Evolutionary conservation across 345 rosid species (phyloP), one percentile per base, ranked within the genome.

Genomic region (Aethionema arabicum): DNA sequence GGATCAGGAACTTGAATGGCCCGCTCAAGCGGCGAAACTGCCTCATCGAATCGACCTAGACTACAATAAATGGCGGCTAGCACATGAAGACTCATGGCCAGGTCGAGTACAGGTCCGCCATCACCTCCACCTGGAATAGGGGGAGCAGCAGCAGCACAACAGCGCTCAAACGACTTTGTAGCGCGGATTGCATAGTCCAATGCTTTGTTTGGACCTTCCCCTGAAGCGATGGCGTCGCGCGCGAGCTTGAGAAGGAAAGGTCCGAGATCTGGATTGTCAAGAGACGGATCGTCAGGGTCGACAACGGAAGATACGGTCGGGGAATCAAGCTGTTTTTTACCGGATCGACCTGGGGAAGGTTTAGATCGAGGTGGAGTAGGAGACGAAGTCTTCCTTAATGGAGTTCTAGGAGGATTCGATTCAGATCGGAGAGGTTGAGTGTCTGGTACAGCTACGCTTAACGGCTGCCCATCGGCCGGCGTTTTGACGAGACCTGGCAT

Each of bases 251-350:
- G 79, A 16, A 95, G 95, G 78, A 90, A 90, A 0, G 97, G 99
- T 0, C 99, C 98, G 72, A 95, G 98, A 86, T 90, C 98, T 56
- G 99, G 98, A 64, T 95, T 90, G 76, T 90, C 97, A 32, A 95
- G 95, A 1, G 98, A 86, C 2, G 88, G 73, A 71, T 79, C 78
- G 32, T 89, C 93, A 47, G 39, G 63, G 15, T 59, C 67, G 44
- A 46, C 3, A 16, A 46, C 61, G 52, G 71, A 44, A 15, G 79
- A 57, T 14, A 74, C 50, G 35, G 40, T 71, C 0, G 90, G 87
- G 2, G 91, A 82, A 3, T 86, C 95, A 4, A 86, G 84, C 6
- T 54, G 42, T 65, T 95, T 95, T 52, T 84, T 83, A 30, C 76
- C 69, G 51, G 91, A 76, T 38, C 86, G 79, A 12, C 78, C 68